Evolutionary conservation across 768 basidiomycete genomes (phyloP), one percentile per base, ranked within the genome.

Genomic region (Boletus rubropictus): DNA sequence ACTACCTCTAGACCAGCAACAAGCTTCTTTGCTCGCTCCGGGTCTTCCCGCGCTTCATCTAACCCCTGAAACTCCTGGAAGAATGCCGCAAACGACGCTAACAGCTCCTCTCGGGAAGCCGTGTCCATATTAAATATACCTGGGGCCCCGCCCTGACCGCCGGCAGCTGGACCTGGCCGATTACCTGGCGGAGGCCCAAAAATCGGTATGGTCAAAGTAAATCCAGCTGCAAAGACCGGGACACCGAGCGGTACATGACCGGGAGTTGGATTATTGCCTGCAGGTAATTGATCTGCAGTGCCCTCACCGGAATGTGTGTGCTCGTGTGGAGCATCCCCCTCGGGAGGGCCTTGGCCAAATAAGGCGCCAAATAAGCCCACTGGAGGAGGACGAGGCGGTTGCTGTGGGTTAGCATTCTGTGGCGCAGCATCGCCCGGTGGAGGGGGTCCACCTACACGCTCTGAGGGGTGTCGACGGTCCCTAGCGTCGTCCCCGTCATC

Each of bases 1-100:
- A 89, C 84, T 31, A 71, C 74, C 39, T 86, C 84, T 4, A 89
- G 63, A 1, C 79, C 86, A 27, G 70, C 72, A 2, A 89, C 64
- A 10, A 89, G 72, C 49, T 68, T 72, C 62, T 75, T 77, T 1
- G 86, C 87, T 24, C 84, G 73, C 49, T 79, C 81, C 0, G 83
- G 82, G 53, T 86, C 81, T 50, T 87, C 85, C 22, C 68, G 66
- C 52, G 70, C 62, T 17, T 71, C 66, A 3, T 69, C 70, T 35
- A 54, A 38, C 15, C 43, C 53, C 1, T 59, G 58, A 29, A 65
- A 55, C 35, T 60, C 61, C 45, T 62, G 61, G 41, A 66, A 44
- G 39, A 68, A 56, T 20, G 59, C 52, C 11, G 58, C 44, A 54
- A 69, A 56, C 29, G 59, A 52, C 7, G 57, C 48, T 24, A 66